Base-by-base conservation (phyloP, 257 asterid genomes). In the Perilla frutescens region DNA sequence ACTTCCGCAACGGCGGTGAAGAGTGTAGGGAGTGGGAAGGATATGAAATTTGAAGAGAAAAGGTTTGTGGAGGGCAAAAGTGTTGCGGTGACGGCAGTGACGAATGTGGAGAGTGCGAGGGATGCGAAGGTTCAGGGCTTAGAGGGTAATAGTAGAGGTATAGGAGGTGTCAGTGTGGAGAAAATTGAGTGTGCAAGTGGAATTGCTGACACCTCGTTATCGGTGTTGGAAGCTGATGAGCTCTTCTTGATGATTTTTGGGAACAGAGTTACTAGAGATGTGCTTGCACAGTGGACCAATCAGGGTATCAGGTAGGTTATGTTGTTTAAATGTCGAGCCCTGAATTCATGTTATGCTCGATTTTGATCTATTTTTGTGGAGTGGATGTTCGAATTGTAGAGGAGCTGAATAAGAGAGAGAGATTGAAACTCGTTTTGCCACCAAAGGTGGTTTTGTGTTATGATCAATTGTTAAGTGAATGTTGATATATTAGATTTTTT, bases 301-400 rank as follows among this genome's bases (percentile, higher is more conserved):
- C 99, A 94, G 88, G 99, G 99, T 55, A 90, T 94, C 61, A 84
- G 97, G 99, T 94, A 84, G 96, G 93, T 94, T 85, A 77, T 54
- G 50, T 44, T 49, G 41, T 63, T 73, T 53, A 47, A 63, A 59
- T 70, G 43, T 69, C 2, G 59, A 41, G 26, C n/a, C 63, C 54
- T 3, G 47, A 41, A 10, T 51, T 56, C 49, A 45, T 74, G 39
- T 57, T 39, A 12, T 61, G 31, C 26, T 76, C 51, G 10, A 41
- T 66, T 73, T 14, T 49, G 20, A 66, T 66, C 13, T 66, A 36
- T 32, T 31, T 66, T 2, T 44, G 56, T 48, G 31, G 59, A 45
- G 31, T 45, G 31, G 1, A 48, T 48, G 9, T 50, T 49, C 5
- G 36, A 66, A 48, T 34, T 4, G 47, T 32, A 6, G 14, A 66